Evolutionary conservation across 2,329 filamentous ascomycete species (phyloP), one percentile per base, ranked within the genome.

Genomic region (Cercospora sp.): DNA sequence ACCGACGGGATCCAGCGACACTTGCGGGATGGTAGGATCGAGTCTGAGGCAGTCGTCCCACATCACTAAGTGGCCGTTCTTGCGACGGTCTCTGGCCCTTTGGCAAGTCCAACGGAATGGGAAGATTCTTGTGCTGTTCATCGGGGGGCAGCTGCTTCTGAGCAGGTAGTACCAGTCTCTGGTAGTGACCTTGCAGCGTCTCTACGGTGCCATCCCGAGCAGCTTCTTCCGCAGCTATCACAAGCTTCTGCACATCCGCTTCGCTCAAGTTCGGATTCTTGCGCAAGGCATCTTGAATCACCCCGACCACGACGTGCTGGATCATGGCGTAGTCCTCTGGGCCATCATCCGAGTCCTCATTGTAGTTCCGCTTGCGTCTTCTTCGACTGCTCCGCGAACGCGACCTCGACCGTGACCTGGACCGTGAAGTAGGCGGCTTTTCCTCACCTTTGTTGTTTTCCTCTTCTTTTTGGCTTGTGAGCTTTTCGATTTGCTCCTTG

Each of bases 211-310:
- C 78, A 61, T 81, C 79, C n/a, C 80, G 78, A 3, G 81, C 81
- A 10, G 77, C 72, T 60, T 82, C 77, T 12, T 81, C 81, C 40
- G 81, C 81, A 2, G 76, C 76, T 32, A 81, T 75, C 28, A 81
- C 76, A 8, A 82, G 75, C 60, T 79, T 80, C 8, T 77, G 74
- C 71, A 80, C 78, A 69, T 82, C 80, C 63, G 76, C 73, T 61
- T 77, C 78, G 12, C 77, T 77, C 16, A 82, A 75, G 32, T 77
- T 75, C 16, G 80, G 79, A 49, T 79, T 79, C 68, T 78, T 80
- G 66, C 77, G 76, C 26, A 82, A 73, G n/a, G 81, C 81, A 60
- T 81, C 80, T 74, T 82, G 80, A 16, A 82, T 77, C 58, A 82
- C 78, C 37, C 74, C 75, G 68, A 82, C 82, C 65, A 82, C 81